Conservation (phyloP, 2,329 filamentous ascomycete genomes). For the Dactylellina cionopaga region DNA sequence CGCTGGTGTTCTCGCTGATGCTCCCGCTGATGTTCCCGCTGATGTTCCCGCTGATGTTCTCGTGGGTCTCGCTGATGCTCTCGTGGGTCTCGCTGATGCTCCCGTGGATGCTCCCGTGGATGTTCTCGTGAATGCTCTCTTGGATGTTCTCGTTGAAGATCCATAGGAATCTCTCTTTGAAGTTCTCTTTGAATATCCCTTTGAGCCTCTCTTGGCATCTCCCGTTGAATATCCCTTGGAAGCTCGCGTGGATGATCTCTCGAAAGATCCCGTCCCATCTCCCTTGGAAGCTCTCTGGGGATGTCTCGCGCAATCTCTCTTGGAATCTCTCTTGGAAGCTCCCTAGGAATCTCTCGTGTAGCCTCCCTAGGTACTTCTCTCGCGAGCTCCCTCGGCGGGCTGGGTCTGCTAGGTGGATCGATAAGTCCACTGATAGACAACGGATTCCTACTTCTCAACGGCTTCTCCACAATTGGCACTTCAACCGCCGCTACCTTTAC, state of each 20-base stretch:
- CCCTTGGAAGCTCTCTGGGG: conserved; percentile 43
- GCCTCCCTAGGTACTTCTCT: conserved; percentile 50
- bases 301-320: conserved; percentile 6
- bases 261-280: no score
- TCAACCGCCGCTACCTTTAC: conserved; percentile 40
- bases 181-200: conserved; percentile 36
- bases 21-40: conserved; percentile 5
- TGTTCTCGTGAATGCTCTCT: background rate
- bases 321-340: background rate
- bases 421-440: conserved; percentile 47
- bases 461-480: conserved; percentile 35
- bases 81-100: conserved; percentile 22
- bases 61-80: conserved; percentile 36
- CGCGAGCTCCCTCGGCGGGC: conserved; percentile 28
- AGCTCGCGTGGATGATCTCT: conserved; percentile 49
- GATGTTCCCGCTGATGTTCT: conserved; percentile 33
- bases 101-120: conserved; percentile 16
- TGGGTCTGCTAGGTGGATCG: conserved; percentile 33
- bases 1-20: conserved; percentile 40
- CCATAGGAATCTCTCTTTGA: conserved; percentile 51
- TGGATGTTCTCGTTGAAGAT: conserved; percentile 5
- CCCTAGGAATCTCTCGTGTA: conserved; percentile 29
- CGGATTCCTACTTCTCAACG: conserved; percentile 38
- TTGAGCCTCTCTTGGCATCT: conserved; percentile 32
- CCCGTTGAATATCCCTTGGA: conserved; percentile 38